Evolutionary conservation across 371 early-diverging fungal genomes (phyloP), one percentile per base, ranked within the genome.

Genomic region (Mortierella sp.): DNA sequence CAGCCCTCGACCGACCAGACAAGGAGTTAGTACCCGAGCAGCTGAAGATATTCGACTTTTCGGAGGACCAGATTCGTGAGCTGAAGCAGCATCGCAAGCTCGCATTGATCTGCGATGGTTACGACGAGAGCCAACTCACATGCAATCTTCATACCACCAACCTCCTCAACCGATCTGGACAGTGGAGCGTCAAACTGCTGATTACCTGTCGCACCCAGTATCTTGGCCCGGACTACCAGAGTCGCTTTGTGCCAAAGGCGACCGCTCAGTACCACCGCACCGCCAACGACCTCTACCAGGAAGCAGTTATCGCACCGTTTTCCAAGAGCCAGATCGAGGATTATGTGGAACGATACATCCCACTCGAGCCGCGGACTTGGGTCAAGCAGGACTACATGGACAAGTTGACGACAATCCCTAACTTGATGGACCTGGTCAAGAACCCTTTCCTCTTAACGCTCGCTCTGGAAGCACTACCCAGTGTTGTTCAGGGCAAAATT

Each of bases 401-500:
- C 9, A 64, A 41, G 64, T 4, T 45, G 22, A 14, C 16, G n/a
- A 40, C 10, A 4, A 47, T 71, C 24, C 64, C 64, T n/a, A 71
- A 50, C 40, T 13, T 71, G 31, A 41, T 31, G 34, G 71, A 71
- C n/a, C 64, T 71, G 24, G 71, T 71, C 34, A 45, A 10, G 40
- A 71, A 63, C 40, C 71, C 71, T 7, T 47, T 71, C 26, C 44
- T 71, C 7, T 44, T 71, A 7, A 34, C 37, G 3, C 34, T 71
- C 5, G 13, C 71, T 0, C 50, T 71, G 22, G 44, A 44, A 50
- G 50, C 44, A 7, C 29, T 71, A 10, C 50, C 71, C 4, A 24
- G 64, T 45, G 37, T 48, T 3, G 40, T 48, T 2, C 1, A 37
- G 5, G 4, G 1, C 1, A 13, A 6, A 13, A 9, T 14, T 34